Percentiles rank a stretch among this genome's conserved stretches.
phyloP scores from a whole-genome alignment of 768 basidiomycete genomes.

The Goffeauzyma gilvescens region DNA sequence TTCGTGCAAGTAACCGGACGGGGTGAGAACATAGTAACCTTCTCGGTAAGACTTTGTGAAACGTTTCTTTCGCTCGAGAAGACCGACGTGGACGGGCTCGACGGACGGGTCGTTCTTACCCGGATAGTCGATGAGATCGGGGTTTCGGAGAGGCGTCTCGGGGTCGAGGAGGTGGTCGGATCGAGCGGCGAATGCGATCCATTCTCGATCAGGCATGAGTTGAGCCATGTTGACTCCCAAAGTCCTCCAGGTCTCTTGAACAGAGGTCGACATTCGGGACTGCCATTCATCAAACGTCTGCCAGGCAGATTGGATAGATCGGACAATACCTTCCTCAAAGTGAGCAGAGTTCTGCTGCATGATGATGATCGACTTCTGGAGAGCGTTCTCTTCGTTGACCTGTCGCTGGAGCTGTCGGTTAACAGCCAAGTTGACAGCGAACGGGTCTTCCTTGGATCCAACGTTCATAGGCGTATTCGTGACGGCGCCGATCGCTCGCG shows the following conservation, averaged over 20 bases:
- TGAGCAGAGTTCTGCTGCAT: constrained; percentile 95
- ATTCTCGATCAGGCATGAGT: constrained; percentile 72
- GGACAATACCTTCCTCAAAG: constrained; percentile 91
- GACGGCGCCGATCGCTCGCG: constrained; percentile 67
- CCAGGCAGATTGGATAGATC: constrained; percentile 90
- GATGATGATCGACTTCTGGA: constrained; percentile 93
- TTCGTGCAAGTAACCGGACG: constrained; percentile 91
- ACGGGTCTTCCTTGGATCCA: constrained; percentile 63
- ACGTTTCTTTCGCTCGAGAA: constrained; percentile 85
- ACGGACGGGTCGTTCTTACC: constrained; percentile 77
- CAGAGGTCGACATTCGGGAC: constrained; percentile 51
- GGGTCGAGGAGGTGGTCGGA: constrained; percentile 91
- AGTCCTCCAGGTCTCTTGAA: constrained; percentile 54
- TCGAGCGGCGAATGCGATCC: constrained; percentile 85
- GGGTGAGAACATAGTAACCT: constrained; percentile 75
- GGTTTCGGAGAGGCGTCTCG: constrained; percentile 59
- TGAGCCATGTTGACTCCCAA: constrained; percentile 58
- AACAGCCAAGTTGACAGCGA: constrained; percentile 35
- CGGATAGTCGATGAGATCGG: constrained; percentile 53
- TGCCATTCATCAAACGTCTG: constrained; percentile 72
- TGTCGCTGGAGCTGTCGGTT: constrained; percentile 33
- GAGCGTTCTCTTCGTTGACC: constrained; percentile 88
- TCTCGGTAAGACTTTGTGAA: constrained; percentile 75
- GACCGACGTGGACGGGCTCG: constrained; percentile 65
- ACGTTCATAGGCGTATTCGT: constrained; percentile 88